Conservation (phyloP, 1,284 basidiomycete genomes). For the Pseudozyma sp. region DNA sequence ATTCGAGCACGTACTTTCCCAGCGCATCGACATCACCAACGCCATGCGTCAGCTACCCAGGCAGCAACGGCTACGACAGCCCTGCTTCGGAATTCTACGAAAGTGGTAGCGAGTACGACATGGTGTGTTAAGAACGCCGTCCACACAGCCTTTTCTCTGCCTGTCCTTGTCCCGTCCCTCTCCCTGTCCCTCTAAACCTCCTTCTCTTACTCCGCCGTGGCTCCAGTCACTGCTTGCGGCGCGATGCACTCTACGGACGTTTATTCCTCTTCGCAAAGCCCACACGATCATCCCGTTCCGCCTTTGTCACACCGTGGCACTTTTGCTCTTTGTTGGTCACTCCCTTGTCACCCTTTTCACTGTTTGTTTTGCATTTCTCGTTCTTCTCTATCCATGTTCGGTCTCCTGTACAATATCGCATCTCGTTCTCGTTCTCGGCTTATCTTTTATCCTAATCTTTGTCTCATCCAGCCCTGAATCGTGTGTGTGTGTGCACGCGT, state of each 20-base stretch:
- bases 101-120: conserved; percentile 66
- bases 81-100: conserved; percentile 64
- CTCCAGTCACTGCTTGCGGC: too few species aligned
- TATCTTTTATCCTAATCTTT: neutral
- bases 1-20: conserved; percentile 47
- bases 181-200: too few species aligned
- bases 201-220: too few species aligned
- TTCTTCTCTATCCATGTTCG: neutral
- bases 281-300: too few species aligned
- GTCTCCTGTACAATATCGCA: conserved; percentile 12
- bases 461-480: neutral
- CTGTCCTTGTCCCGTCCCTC: too few species aligned
- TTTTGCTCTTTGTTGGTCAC: too few species aligned
- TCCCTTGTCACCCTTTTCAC: neutral
- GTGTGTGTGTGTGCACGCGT: conserved; percentile 2
- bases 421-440: neutral
- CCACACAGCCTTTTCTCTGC: neutral
- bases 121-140: conserved; percentile 28
- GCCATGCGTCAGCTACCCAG: conserved; percentile 28
- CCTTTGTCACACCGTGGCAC: too few species aligned
- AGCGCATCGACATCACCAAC: conserved; percentile 18
- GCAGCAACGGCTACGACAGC: conserved; percentile 58
- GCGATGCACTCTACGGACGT: too few species aligned
- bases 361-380: conserved; percentile 11
- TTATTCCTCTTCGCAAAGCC: too few species aligned